Evolutionary conservation across 225 moss, liverwort and hornwort genomes (phyloP), one percentile per base, ranked within the genome.

Genomic region (Pseudisothecium myosuroides): DNA sequence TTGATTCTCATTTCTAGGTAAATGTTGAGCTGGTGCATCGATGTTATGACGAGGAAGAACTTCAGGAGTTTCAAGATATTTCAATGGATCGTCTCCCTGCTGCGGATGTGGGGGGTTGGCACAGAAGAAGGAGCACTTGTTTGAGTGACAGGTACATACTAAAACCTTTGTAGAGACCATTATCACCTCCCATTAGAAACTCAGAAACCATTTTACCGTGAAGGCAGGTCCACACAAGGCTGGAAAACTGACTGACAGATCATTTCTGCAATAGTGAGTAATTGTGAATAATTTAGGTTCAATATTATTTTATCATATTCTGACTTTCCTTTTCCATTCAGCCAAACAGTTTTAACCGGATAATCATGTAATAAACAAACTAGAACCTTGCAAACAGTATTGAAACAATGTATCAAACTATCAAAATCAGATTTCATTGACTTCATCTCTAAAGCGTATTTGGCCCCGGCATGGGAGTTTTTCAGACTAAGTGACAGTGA

Each of bases 1-100:
- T 90, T 81, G 81, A 45, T 87, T 71, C 79, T 87, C 45, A 49
- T 84, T 82, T 79, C 43, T 59, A 94, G 98, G 93, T 99, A 11
- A 96, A 97, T 80, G 14, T 99, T 80, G 98, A 99, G 90, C 64
- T 99, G 62, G 92, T 99, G 75, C 94, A 96, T 94, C 95, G 97
- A 89, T 93, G 90, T 41, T 96, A 94, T 80, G 95, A 96, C 23
- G 92, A 94, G 89, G 85, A 86, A 91, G 95, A 95, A 68, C 78
- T 86, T 76, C 73, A 73, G n/a, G 84, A 85, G 31, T 88, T 84
- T 81, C 85, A 69, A 74, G 73, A 83, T 47, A 37, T 92, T 37
- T 65, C 88, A 87, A 87, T 28, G 69, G 36, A 80, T 68, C 58
- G 60, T 71, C 68, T 79, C 60, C 80, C 82, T 55, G 76, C 82